A percentile compares a stretch with the other conserved stretches of the same genome.
Evolutionary conservation across 768 basidiomycete genomes (phyloP).

Genomic region (Myochromella boudieri): DNA sequence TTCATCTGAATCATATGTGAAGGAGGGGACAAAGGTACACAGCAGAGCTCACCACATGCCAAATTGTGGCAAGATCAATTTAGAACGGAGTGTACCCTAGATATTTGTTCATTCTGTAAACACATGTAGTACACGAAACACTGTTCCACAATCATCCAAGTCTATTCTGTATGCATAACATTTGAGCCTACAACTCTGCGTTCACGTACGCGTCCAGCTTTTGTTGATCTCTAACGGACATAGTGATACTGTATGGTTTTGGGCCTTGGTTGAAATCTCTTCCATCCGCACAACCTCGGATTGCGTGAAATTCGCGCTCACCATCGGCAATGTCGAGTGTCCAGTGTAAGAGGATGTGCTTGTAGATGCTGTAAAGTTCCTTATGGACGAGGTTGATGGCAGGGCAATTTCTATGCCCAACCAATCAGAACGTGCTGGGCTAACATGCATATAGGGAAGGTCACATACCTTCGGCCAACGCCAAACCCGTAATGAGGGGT

Average conservation of each 20-base stretch:
- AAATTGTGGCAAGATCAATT: no score
- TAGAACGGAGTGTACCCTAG: no score
- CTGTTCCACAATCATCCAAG: no score
- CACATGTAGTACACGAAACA: no score
- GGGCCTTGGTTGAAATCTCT: conserved; percentile 15
- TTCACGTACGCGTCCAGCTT: conserved; percentile 14
- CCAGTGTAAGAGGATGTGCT: conserved; percentile 12
- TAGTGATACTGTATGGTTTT: conserved; percentile 10
- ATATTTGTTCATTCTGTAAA: no score
- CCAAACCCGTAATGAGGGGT: conserved; percentile 18
- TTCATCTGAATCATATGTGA: no score
- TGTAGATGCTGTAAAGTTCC: conserved; percentile 16
- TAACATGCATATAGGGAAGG: not conserved
- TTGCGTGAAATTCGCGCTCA: conserved; percentile 16
- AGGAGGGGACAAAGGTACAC: no score
- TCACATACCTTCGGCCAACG: conserved; percentile 12
- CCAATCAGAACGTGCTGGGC: not conserved
- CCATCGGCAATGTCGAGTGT: conserved; percentile 13
- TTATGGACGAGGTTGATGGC: conserved; percentile 17
- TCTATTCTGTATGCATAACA: no score
- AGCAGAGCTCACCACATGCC: no score
- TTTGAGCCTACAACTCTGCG: conserved; percentile 9
- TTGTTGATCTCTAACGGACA: conserved; percentile 11
- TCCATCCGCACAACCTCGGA: conserved; percentile 14
- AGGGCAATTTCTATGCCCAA: conserved; percentile 16